Evolutionary conservation across 1,284 basidiomycete genomes (phyloP).

Genomic region (Microbotryum lychnidis-dioicae): DNA sequence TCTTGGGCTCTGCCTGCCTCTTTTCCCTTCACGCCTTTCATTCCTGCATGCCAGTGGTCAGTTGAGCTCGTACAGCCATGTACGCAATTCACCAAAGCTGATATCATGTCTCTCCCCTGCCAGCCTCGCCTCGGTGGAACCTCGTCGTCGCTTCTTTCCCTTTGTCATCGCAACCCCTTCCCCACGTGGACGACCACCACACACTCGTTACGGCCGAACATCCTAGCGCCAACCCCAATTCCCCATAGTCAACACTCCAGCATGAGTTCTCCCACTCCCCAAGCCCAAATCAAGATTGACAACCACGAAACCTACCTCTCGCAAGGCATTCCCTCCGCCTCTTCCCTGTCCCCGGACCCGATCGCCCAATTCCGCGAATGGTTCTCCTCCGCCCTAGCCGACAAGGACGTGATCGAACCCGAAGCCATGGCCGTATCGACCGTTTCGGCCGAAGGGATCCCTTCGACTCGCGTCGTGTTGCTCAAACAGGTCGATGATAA

Average conservation of each 20-base stretch:
- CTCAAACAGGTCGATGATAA: constrained; percentile 76
- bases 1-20: too few relatives aligned
- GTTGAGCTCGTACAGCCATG: too few relatives aligned
- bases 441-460: constrained; percentile 61
- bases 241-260: background rate
- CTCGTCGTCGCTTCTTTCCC: too few relatives aligned
- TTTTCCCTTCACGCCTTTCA: too few relatives aligned
- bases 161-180: too few relatives aligned
- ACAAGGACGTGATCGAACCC: constrained; percentile 60
- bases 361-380: constrained; percentile 73
- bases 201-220: too few relatives aligned
- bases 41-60: too few relatives aligned
- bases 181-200: too few relatives aligned
- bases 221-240: too few relatives aligned
- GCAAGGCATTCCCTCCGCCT: constrained; percentile 48
- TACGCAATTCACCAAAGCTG: too few relatives aligned
- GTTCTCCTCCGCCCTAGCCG: constrained; percentile 58
- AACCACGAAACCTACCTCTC: constrained; percentile 28
- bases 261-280: background rate
- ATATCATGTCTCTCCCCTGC: too few relatives aligned
- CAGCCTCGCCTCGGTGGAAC: too few relatives aligned
- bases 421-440: constrained; percentile 83
- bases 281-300: constrained; percentile 9
- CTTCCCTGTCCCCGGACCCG: constrained; percentile 56
- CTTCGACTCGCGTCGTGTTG: constrained; percentile 74